phyloP scores from a whole-genome alignment of 345 rosid genomes.

The Camelina neglecta region DNA sequence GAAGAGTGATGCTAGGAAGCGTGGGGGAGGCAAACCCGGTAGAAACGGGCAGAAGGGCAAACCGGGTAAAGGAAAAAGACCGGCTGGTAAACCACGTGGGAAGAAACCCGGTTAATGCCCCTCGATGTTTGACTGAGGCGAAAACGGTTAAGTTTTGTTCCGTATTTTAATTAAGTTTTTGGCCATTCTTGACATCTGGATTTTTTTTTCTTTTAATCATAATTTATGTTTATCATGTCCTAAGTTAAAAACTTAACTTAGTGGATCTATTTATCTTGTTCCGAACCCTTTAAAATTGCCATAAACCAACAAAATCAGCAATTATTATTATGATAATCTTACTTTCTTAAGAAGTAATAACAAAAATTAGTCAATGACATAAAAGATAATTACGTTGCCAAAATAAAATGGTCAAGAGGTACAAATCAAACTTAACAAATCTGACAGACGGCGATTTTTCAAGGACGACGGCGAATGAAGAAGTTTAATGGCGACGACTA shows the following conservation, averaged over 20 bases:
- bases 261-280: not conserved
- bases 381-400: not conserved
- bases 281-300: too few relatives aligned
- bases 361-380: too few relatives aligned
- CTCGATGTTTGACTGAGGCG: not conserved
- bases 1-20: constrained; percentile 75
- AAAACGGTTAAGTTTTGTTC: constrained; percentile 13
- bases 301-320: too few relatives aligned
- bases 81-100: constrained; percentile 47
- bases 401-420: not conserved
- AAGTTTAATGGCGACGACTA: constrained; percentile 46
- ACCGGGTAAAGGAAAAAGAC: constrained; percentile 52
- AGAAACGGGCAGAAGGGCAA: constrained; percentile 60
- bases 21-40: constrained; percentile 59
- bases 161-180: constrained; percentile 7
- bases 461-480: constrained; percentile 19
- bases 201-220: not conserved
- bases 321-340: too few relatives aligned
- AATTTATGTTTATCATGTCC: not conserved
- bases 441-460: not conserved
- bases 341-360: not conserved
- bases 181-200: not conserved
- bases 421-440: constrained; percentile 4
- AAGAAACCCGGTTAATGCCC: constrained; percentile 41
- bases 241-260: constrained; percentile 13